Base-by-base conservation (phyloP, 2,329 filamentous ascomycete genomes). In the Colletotrichum tanaceti region DNA sequence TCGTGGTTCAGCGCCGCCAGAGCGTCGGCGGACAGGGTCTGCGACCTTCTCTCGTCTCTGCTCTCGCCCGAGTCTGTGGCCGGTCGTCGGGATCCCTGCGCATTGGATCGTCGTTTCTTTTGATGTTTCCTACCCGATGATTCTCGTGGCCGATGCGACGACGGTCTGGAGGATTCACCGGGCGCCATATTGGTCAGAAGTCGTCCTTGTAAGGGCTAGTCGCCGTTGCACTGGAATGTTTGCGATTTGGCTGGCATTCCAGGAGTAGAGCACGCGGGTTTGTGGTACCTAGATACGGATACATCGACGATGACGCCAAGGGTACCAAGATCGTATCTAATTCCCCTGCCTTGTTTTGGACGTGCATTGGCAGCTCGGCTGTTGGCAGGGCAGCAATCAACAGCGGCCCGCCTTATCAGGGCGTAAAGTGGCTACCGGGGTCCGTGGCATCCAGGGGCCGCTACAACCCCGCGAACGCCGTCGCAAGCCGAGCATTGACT, bases 1-100 rank as follows among this genome's bases (percentile, higher is more conserved):
- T 87, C 80, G 58, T 87, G 83, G 73, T 93, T 86, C 54, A 94
- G 78, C 74, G 89, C 87, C 14, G 89, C 90, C 57, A 94, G 79
- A 5, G 90, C 89, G 73, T 88, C 86, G 3, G 80, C 76, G 5
- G 84, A 85, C 32, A 85, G 75, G 5, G 75, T 67, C 44, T 74
- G 77, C 5, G 74, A 72, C 28, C 73, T 73, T 6, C 72, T 58
- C 20, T 72, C 72, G 39, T 73, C 72, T 13, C 75, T 66, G n/a
- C 73, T 77, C 5, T 78, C 79, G 28, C 82, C 80, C 0, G 78
- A 75, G 6, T 74, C 74, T 2, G 80, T 75, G 3, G 71, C 73
- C 3, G 77, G 73, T n/a, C 78, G 74, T 50, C 73, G 74, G 18
- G 78, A 69, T 52, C 73, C 72, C 63, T 73, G 75, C 4, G 75